A percentile compares a stretch with the other conserved stretches of the same genome.
phyloP scores from a whole-genome alignment of 306 rosid species.

The Aeschynomene evenia region DNA sequence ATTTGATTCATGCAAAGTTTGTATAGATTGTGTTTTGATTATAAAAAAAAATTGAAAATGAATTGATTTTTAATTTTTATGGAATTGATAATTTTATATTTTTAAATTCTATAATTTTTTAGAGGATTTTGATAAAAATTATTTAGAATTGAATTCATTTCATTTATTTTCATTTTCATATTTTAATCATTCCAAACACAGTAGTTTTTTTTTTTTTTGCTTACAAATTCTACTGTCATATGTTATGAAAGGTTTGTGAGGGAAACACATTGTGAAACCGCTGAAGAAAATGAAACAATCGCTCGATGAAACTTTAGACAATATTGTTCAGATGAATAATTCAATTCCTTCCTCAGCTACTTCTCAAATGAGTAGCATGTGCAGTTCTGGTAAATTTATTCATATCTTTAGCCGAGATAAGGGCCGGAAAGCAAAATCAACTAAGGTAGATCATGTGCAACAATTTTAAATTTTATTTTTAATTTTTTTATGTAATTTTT shows the following conservation, averaged over 20 bases:
- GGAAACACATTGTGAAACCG: slow-evolving; percentile 72
- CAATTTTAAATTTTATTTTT: too few species aligned
- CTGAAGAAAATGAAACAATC: slow-evolving; percentile 71
- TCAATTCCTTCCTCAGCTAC: slow-evolving; percentile 95
- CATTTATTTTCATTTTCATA: too few species aligned
- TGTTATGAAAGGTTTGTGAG: slow-evolving; percentile 69
- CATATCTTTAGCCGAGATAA: slow-evolving; percentile 85
- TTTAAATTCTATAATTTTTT: too few species aligned
- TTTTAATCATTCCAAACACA: too few species aligned
- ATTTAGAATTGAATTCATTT: too few species aligned
- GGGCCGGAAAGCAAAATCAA: slow-evolving; percentile 68
- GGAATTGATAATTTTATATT: too few species aligned
- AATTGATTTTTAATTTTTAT: too few species aligned
- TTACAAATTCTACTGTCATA: slow-evolving; percentile 13
- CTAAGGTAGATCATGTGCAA: slow-evolving; percentile 56
- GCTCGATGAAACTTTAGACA: slow-evolving; percentile 70
- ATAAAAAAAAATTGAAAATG: too few species aligned
- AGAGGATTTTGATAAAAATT: too few species aligned
- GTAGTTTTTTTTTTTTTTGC: slow-evolving; percentile 4
- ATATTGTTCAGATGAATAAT: slow-evolving; percentile 58
- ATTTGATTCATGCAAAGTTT: background rate
- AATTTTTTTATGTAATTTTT: too few species aligned
- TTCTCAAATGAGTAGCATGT: slow-evolving; percentile 89
- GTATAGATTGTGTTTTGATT: too few species aligned
- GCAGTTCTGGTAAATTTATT: slow-evolving; percentile 76